Percentiles rank a stretch among this genome's conserved stretches.
Conservation (phyloP, 495 filamentous ascomycete species). For the Astrocystis sublimbata region DNA sequence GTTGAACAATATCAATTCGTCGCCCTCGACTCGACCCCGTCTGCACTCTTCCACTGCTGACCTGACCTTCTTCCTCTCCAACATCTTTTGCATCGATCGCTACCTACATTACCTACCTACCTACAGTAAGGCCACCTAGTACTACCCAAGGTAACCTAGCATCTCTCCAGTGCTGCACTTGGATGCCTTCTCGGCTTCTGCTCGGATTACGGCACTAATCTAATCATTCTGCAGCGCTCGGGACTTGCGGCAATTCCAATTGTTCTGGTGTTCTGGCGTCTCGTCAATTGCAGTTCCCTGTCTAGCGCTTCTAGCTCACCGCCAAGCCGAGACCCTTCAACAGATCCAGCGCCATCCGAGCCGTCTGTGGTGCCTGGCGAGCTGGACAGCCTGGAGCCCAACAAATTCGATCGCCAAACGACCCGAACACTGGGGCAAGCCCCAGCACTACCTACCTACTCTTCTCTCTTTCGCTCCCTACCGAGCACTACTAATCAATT, state of each 20-base stretch:
- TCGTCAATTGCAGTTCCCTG: neutral
- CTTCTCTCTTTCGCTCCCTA: neutral
- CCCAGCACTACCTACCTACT: neutral
- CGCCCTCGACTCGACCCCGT: neutral
- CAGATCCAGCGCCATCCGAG: conserved; percentile 6
- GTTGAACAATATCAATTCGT: neutral
- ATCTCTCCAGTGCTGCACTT: neutral
- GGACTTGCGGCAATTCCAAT: conserved; percentile 5
- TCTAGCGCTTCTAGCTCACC: conserved; percentile 6
- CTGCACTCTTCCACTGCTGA: neutral
- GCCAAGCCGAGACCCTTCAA: conserved; percentile 1
- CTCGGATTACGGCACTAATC: conserved; percentile 5
- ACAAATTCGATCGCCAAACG: conserved; percentile 6
- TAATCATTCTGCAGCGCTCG: conserved; percentile 3
- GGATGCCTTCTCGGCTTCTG: too few relatives aligned
- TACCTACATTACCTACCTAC: too few relatives aligned
- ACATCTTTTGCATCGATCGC: neutral
- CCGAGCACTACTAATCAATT: neutral
- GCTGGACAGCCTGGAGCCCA: too few relatives aligned
- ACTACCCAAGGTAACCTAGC: too few relatives aligned
- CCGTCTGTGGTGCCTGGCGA: neutral
- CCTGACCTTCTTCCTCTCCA: neutral
- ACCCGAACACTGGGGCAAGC: conserved; percentile 3
- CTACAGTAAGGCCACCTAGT: neutral
- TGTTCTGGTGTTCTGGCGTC: neutral